These are phyloP conservation scores for Penicillium chermesinum DNA, from an alignment of 495 filamentous ascomycete genomes.

Conservation along the genomic window DNA sequence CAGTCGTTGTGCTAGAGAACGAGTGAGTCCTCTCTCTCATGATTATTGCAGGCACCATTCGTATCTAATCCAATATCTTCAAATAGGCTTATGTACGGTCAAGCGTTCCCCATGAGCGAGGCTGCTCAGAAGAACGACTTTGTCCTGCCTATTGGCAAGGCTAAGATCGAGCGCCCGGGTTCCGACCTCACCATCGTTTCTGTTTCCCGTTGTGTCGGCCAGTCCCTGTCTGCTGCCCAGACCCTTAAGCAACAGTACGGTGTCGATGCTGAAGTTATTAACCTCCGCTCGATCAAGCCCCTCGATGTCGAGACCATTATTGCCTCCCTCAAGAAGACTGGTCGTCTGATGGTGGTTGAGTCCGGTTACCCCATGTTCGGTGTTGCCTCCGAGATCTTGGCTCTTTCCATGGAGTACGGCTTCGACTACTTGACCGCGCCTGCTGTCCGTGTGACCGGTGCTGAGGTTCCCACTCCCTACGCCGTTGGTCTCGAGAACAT, in stretches of 20 bases:
- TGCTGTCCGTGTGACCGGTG: conserved; percentile 87
- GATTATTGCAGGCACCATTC: no score
- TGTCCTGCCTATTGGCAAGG: conserved; percentile 93
- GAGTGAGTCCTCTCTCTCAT: no score
- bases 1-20: conserved; percentile 91
- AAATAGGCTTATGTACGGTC: conserved; percentile 78
- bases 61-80: conserved; percentile 15
- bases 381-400: conserved; percentile 85
- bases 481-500: conserved; percentile 82
- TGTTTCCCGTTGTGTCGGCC: conserved; percentile 90
- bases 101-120: conserved; percentile 91
- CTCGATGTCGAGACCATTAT: conserved; percentile 92
- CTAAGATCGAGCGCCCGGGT: conserved; percentile 93
- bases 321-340: conserved; percentile 97
- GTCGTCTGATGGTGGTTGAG: conserved; percentile 84
- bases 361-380: conserved; percentile 95
- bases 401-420: conserved; percentile 92
- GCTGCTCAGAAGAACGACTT: conserved; percentile 94
- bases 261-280: conserved; percentile 93
- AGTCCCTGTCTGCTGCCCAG: conserved; percentile 82
- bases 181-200: conserved; percentile 95
- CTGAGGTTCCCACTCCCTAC: conserved; percentile 94
- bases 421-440: conserved; percentile 96
- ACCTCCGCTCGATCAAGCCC: conserved; percentile 94
- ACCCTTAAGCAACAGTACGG: conserved; percentile 92